Evolutionary conservation across 1,284 basidiomycete species (phyloP).

Genomic region (Rhodotorula sp.): DNA sequence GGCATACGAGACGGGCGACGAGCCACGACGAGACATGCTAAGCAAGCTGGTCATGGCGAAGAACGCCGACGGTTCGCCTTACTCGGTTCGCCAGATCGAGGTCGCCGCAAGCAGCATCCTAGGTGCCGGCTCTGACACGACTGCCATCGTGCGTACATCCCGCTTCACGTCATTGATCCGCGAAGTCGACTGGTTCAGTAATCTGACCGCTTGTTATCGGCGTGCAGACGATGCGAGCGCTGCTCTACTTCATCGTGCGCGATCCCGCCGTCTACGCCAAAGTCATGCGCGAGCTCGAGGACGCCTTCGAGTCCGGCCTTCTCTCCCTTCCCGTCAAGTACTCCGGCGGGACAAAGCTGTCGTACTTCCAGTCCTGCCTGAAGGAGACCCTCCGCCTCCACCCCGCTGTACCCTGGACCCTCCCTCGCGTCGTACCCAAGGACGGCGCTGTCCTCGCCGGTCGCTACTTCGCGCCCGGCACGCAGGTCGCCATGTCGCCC

Average conservation of each 20-base stretch:
- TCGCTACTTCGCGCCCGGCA: conserved; percentile 42
- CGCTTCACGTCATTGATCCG: too few relatives aligned
- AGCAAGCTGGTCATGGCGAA: background rate
- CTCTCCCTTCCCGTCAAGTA: conserved; percentile 43
- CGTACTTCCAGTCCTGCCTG: conserved; percentile 44
- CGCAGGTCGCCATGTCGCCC: background rate
- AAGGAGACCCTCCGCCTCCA: conserved; percentile 48
- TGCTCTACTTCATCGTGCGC: conserved; percentile 43
- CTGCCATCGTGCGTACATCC: background rate
- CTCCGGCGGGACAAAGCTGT: conserved; percentile 41
- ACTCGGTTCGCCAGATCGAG: background rate
- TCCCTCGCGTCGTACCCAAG: conserved; percentile 44
- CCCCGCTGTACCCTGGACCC: conserved; percentile 46
- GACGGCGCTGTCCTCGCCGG: conserved; percentile 45
- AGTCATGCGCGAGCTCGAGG: conserved; percentile 42
- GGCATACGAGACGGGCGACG: background rate
- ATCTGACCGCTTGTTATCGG: too few relatives aligned
- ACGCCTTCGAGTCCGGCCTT: conserved; percentile 40
- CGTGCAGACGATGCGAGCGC: conserved; percentile 39
- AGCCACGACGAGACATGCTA: conserved; percentile 4
- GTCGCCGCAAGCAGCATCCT: background rate
- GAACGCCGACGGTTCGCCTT: conserved; percentile 1
- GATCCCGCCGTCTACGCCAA: conserved; percentile 41
- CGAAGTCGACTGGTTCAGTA: too few relatives aligned
- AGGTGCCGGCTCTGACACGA: conserved; percentile 7